Evolutionary conservation across 805 yeast species (phyloP).

Genomic region (Saturnispora galanensis): DNA sequence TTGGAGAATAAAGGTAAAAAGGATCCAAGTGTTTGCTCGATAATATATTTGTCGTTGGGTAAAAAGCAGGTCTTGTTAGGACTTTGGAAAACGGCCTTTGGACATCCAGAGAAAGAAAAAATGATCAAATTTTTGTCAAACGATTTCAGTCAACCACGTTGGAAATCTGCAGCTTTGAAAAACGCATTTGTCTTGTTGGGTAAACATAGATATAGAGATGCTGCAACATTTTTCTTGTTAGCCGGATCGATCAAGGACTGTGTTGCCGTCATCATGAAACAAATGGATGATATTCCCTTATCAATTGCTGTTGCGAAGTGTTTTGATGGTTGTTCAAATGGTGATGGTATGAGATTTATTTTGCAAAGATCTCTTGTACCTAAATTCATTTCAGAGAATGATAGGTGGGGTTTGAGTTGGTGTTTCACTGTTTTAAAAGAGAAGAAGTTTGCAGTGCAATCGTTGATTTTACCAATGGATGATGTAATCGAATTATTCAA

Average conservation of each 20-base stretch:
- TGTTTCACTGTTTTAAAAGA: constrained; percentile 57
- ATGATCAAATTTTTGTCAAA: constrained; percentile 68
- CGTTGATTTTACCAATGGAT: constrained; percentile 50
- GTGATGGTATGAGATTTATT: constrained; percentile 40
- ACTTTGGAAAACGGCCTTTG: constrained; percentile 69
- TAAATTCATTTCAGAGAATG: constrained; percentile 47
- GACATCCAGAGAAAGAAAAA: constrained; percentile 74
- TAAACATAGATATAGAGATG: constrained; percentile 77
- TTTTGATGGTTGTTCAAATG: constrained; percentile 50
- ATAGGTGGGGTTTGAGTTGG: constrained; percentile 79
- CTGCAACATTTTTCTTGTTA: constrained; percentile 79
- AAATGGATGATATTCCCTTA: constrained; percentile 57
- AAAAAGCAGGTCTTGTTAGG: constrained; percentile 72
- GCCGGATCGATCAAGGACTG: constrained; percentile 72
- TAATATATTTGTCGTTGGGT: constrained; percentile 67
- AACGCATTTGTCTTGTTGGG: constrained; percentile 88
- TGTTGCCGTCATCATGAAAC: constrained; percentile 59
- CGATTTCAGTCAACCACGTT: constrained; percentile 64
- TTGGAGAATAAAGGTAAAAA: constrained; percentile 34
- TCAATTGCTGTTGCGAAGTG: constrained; percentile 78
- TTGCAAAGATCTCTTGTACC: constrained; percentile 46
- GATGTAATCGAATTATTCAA: constrained; percentile 23
- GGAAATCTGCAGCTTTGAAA: constrained; percentile 84
- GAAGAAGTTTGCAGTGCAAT: constrained; percentile 45
- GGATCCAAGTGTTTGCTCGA: constrained; percentile 67